Base-by-base conservation (phyloP, 345 rosid genomes). In the Crucihimalaya himalaica region DNA sequence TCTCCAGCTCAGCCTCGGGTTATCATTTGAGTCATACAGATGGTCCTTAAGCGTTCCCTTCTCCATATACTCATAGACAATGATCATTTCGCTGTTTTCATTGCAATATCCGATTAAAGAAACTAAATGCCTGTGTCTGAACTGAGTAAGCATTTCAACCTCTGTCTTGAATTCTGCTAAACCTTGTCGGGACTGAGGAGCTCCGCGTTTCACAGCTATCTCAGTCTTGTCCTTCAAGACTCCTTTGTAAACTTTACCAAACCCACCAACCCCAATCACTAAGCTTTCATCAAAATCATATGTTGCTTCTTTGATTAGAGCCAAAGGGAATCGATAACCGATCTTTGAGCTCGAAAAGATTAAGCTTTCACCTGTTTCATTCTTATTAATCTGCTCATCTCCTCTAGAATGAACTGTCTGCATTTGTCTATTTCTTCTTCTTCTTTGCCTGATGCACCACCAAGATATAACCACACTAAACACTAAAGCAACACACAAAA, bases 111-210 rank as follows among this genome's bases (percentile, higher is more conserved):
- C 88, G 18, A 85, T 85, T 13, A 89, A 71, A 62, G 92, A 84
- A 19, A 87, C 95, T 79, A 89, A 77, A 75, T 89, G 95, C 9
- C 95, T 79, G 71, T 89, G 92, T 42, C 95, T 77, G 15, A 89
- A 82, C 79, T 83, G 88, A 60, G 95, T 85, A 13, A 89, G 71
- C 95, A 89, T 87, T 57, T 87, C 84, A 8, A 89, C 75, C 66
- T 89, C 95, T 0, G 92, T 89, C 79, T 77, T 69, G 76, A 89
- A 87, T 59, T 89, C 92, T 0, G 80, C 78, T 29, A 85, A 32
- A 7, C 92, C 92, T 71, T 89, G 92, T 15, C 75, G 54, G 19
- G 95, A 83, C 15, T 82, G 79, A 12, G 86, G 73, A 70, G 76
- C 80, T 2, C 84, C 95, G 1, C 95, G 86, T 77, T 89, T 89